Conservation (phyloP, 2,329 filamentous ascomycete genomes). For the Epichloe aotearoae region DNA sequence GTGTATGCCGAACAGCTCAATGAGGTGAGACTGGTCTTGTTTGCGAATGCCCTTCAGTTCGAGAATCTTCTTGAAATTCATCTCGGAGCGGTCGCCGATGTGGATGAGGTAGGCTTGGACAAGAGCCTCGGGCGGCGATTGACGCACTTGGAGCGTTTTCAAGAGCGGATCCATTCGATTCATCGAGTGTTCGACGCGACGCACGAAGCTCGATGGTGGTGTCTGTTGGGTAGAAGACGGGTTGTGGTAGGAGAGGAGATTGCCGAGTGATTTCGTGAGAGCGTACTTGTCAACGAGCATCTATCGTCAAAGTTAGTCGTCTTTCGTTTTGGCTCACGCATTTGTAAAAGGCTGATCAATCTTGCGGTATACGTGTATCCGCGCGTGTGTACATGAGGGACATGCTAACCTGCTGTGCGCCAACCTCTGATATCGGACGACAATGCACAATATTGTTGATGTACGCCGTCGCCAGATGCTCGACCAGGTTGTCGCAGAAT, state of each 20-base stretch:
- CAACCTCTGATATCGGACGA: conserved; percentile 81
- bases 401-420: conserved; percentile 65
- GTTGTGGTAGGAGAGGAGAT: conserved; percentile 53
- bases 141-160: conserved; percentile 90
- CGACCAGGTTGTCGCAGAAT: conserved; percentile 92
- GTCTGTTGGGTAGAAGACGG: conserved; percentile 25
- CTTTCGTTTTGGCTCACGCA: no score
- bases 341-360: neutral
- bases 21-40: conserved; percentile 64
- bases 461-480: conserved; percentile 68
- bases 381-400: neutral
- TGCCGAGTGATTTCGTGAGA: conserved; percentile 65
- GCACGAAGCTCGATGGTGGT: conserved; percentile 54
- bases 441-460: conserved; percentile 77
- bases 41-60: conserved; percentile 89
- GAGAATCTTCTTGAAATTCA: conserved; percentile 91
- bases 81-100: conserved; percentile 83
- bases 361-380: no score
- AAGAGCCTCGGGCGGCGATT: conserved; percentile 80
- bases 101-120: conserved; percentile 97
- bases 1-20: conserved; percentile 74
- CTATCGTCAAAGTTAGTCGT: conserved; percentile 26
- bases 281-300: conserved; percentile 95
- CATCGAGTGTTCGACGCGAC: conserved; percentile 75
- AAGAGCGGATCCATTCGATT: conserved; percentile 81